Base-by-base conservation (phyloP, 257 asterid genomes). In the Capsicum rhomboideum region DNA sequence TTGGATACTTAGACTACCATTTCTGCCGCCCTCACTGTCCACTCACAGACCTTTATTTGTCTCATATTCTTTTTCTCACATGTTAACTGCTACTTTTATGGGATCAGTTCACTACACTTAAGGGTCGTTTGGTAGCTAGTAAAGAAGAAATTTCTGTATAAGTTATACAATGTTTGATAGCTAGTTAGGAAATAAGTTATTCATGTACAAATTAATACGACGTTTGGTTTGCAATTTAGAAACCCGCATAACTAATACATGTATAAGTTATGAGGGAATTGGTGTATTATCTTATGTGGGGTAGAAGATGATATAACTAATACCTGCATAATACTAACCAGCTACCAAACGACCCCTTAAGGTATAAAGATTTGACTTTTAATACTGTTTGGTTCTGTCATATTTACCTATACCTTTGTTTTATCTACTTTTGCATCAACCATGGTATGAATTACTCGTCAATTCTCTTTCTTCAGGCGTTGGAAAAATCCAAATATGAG, bases 401-500 rank as follows among this genome's bases (percentile, higher is more conserved):
- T 61, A 11, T 61, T 26, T 61, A 26, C 18, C 69, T 23, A 26
- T 12, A 12, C 28, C 10, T 6, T 29, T 64, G 11, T 14, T 28
- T n/a, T 28, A 14, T 64, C 44, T 64, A 28, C 13, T 13, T 64
- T 28, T 40, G 20, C 4, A 64, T 64, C 72, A 64, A 64, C 10
- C 20, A 64, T 64, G 44, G 21, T 28, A 64, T 4, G 42, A 28
- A 13, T 64, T 14, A 40, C n/a, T 44, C 6, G 58, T 80, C 8
- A 28, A 66, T 83, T 64, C 23, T 83, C 82, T 81, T 79, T 64
- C 72, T 64, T 74, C 92, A 94, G 98, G 99, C 99, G 28, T 88
- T 91, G 90, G 96, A 93, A 85, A 95, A 94, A 88, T 93, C 98
- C 34, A 95, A 93, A 83, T 93, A 93, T 23, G 98, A 94, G 85